Evolutionary conservation across 371 early-diverging fungal species (phyloP).

Genomic region (Mucor sp.): DNA sequence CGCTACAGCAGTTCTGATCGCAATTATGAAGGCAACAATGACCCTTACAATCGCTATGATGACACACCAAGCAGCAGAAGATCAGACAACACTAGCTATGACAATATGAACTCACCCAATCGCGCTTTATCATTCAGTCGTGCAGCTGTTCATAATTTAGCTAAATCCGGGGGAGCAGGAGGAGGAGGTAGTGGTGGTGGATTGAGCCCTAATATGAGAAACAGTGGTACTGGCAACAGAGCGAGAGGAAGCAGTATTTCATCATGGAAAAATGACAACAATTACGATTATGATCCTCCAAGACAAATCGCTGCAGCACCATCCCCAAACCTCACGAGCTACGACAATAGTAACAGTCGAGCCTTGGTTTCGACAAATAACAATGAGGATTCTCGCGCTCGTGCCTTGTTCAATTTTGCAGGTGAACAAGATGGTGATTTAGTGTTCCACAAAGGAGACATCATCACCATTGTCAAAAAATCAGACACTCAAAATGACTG

Average conservation of each 20-base stretch:
- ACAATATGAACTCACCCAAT: not conserved
- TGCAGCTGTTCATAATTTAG: conserved; percentile 26
- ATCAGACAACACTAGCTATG: not conserved
- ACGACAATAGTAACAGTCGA: not conserved
- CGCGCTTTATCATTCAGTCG: conserved; percentile 29
- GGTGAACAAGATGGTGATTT: conserved; percentile 80
- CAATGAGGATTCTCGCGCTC: conserved; percentile 45
- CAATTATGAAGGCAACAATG: not conserved
- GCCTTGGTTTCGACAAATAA: conserved; percentile 16
- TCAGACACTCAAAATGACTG: conserved; percentile 77
- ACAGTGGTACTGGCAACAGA: not conserved
- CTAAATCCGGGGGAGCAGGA: conserved; percentile 15
- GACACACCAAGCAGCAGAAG: not conserved
- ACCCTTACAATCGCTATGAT: not conserved
- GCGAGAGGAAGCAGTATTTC: not conserved
- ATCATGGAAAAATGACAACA: not conserved
- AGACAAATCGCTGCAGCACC: not conserved
- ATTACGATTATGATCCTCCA: conserved; percentile 6
- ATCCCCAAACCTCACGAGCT: not conserved
- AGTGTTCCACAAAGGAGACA: conserved; percentile 76
- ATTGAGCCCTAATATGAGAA: not conserved
- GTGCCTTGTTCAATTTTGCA: conserved; percentile 76
- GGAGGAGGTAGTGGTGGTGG: not conserved
- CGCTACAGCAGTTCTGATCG: not conserved
- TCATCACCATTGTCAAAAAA: conserved; percentile 67